Base-by-base conservation (phyloP, 202 grass and related monocot species). In the Eragrostis tef region DNA sequence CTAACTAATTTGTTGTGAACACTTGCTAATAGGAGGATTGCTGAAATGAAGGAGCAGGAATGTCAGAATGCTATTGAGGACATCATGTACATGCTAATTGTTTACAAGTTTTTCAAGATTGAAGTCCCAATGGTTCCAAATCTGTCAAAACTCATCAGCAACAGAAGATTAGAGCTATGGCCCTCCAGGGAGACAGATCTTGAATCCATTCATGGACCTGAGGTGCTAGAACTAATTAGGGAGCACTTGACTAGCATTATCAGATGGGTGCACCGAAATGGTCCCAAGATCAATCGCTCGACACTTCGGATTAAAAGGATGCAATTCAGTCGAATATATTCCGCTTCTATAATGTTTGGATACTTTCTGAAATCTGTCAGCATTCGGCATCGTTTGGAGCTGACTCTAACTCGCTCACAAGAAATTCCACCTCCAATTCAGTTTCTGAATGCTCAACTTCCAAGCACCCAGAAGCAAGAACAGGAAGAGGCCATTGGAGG, bases 61-160 rank as follows among this genome's bases (percentile, higher is more conserved):
- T 92, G 86, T 61, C 81, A 83, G 71, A 86, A 54, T 48, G 80
- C 90, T 69, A 84, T 89, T 70, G 83, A 89, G 76, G 90, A 92
- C 31, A 71, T 89, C 64, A 92, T 92, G 83, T 89, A 89, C 66
- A 73, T 86, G 80, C 72, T 89, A 72, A 91, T 91, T 84, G 90
- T 91, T 87, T 78, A 86, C 52, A 89, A 89, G 8, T 92, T 86
- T 63, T 89, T 74, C 22, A 85, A 89, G 62, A 89, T 92, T 80
- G 80, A 92, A 86, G 86, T 92, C 80, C 86, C 86, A 3, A 86
- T 92, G 86, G 86, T 92, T 86, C 86, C 90, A 53, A 89, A 89
- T 60, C 45, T 92, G 31, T 89, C 79, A 17, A 89, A 86, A 66
- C 59, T 86, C 21, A 86, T 86, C 70, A 78, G 44, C 67, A 78